These are phyloP conservation scores for Dothideomycetes sp. DNA, from an alignment of 2,329 filamentous ascomycete species.

Conservation along the genomic window DNA sequence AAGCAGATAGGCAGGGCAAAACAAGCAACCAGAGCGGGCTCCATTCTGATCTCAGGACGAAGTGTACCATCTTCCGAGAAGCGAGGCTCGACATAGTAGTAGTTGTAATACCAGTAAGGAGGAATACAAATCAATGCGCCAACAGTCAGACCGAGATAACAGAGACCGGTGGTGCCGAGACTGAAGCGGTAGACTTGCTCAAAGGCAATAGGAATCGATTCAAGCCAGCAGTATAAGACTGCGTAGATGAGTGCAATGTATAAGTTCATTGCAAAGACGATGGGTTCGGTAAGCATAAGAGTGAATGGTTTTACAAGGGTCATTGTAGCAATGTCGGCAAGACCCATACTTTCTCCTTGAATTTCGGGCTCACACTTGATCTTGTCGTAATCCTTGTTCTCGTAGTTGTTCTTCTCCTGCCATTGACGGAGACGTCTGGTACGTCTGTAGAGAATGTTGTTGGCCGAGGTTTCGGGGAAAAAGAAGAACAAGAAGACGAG, in stretches of 20 bases:
- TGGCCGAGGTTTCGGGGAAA: slow-evolving; percentile 32
- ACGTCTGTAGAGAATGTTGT: slow-evolving; percentile 35
- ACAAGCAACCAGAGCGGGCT: background rate
- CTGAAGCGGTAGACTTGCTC: slow-evolving; percentile 8
- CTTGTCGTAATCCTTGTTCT: too few species aligned
- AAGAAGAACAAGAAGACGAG: slow-evolving; percentile 32
- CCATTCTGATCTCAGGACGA: slow-evolving; percentile 5
- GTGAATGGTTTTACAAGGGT: slow-evolving; percentile 35
- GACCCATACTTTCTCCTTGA: slow-evolving; percentile 27
- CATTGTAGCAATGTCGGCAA: slow-evolving; percentile 32
- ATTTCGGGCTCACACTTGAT: slow-evolving; percentile 35
- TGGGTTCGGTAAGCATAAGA: slow-evolving; percentile 35
- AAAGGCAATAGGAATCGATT: slow-evolving; percentile 13
- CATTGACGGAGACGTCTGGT: slow-evolving; percentile 32
- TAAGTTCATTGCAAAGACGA: slow-evolving; percentile 34
- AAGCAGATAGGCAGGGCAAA: background rate
- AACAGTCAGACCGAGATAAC: slow-evolving; percentile 9
- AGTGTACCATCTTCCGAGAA: slow-evolving; percentile 12
- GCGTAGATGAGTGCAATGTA: slow-evolving; percentile 38
- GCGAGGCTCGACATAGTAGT: slow-evolving; percentile 12
- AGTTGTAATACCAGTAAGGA: slow-evolving; percentile 15
- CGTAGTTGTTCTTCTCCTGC: slow-evolving; percentile 24
- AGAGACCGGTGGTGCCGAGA: slow-evolving; percentile 9
- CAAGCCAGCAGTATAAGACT: slow-evolving; percentile 25
- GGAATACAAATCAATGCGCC: slow-evolving; percentile 9